Percentiles rank a stretch among this genome's conserved stretches.
phyloP scores from a whole-genome alignment of 177 flowering plant genomes.

The Telopea speciosissima region DNA sequence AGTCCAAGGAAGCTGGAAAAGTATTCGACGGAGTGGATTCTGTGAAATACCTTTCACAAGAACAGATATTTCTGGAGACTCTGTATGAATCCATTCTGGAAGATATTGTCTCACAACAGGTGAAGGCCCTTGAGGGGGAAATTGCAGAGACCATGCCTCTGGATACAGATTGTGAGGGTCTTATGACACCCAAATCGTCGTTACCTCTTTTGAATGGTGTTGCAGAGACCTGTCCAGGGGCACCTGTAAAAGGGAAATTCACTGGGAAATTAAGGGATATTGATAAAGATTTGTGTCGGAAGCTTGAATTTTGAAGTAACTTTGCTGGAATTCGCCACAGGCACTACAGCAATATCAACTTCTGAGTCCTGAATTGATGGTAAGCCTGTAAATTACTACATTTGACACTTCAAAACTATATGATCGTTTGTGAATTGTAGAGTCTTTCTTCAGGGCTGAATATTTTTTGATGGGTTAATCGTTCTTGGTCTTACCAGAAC shows the following conservation, averaged over 20 bases:
- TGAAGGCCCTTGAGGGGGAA: conserved; percentile 18
- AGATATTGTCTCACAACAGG: conserved; percentile 36
- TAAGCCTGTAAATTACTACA: background rate
- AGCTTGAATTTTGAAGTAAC: conserved; percentile 54
- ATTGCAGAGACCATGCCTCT: conserved; percentile 9
- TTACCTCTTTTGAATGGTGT: conserved; percentile 36
- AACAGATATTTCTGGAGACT: conserved; percentile 38
- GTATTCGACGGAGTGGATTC: conserved; percentile 4
- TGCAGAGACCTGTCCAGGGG: conserved; percentile 63
- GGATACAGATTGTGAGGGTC: conserved; percentile 19
- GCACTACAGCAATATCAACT: too few species aligned
- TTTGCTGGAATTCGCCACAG: background rate
- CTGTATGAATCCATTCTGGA: conserved; percentile 45
- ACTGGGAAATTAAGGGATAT: conserved; percentile 25
- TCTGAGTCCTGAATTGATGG: background rate
- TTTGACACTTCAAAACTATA: background rate
- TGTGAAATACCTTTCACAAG: conserved; percentile 24
- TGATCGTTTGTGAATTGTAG: background rate
- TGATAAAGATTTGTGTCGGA: conserved; percentile 44
- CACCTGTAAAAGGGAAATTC: conserved; percentile 51
- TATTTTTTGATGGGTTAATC: background rate
- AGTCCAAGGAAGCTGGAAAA: background rate
- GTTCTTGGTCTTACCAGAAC: background rate
- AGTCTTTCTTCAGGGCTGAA: background rate
- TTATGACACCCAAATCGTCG: conserved; percentile 40